Percentiles rank a stretch among this genome's conserved stretches.
phyloP scores from a whole-genome alignment of 345 rosid species.

The Pistacia vera region DNA sequence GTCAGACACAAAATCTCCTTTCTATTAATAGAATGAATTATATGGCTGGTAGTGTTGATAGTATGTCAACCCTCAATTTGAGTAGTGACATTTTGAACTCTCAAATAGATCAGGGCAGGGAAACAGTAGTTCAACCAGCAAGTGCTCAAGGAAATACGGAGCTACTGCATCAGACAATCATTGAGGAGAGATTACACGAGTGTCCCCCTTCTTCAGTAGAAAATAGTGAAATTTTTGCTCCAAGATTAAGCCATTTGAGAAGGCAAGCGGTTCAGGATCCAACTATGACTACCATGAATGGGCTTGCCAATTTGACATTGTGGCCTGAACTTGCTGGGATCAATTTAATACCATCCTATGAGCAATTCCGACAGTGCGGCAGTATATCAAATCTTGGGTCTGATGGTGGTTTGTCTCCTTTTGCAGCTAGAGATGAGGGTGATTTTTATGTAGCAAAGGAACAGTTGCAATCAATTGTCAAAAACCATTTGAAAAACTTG shows the following conservation, averaged over 20 bases:
- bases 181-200: constrained; percentile 46
- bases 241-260: constrained; percentile 44
- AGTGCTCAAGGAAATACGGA: constrained; percentile 36
- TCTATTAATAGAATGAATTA: constrained; percentile 49
- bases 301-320: constrained; percentile 43
- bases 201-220: constrained; percentile 42
- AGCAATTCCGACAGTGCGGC: constrained; percentile 42
- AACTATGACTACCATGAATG: constrained; percentile 25
- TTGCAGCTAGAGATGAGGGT: constrained; percentile 36
- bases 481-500: constrained; percentile 68
- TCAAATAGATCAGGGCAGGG: constrained; percentile 50
- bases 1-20: constrained; percentile 77
- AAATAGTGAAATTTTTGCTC: constrained; percentile 39
- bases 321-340: constrained; percentile 52
- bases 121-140: constrained; percentile 41
- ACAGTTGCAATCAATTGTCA: constrained; percentile 71
- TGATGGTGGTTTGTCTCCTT: constrained; percentile 33
- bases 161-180: constrained; percentile 26
- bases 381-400: constrained; percentile 44
- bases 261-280: constrained; percentile 44
- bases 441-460: constrained; percentile 52
- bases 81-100: constrained; percentile 37
- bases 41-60: constrained; percentile 50
- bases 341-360: constrained; percentile 35
- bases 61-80: constrained; percentile 42